Evolutionary conservation across 108 stramenopile species (phyloP), one percentile per base, ranked within the genome.

Genomic region (Parietichytrium sp.): DNA sequence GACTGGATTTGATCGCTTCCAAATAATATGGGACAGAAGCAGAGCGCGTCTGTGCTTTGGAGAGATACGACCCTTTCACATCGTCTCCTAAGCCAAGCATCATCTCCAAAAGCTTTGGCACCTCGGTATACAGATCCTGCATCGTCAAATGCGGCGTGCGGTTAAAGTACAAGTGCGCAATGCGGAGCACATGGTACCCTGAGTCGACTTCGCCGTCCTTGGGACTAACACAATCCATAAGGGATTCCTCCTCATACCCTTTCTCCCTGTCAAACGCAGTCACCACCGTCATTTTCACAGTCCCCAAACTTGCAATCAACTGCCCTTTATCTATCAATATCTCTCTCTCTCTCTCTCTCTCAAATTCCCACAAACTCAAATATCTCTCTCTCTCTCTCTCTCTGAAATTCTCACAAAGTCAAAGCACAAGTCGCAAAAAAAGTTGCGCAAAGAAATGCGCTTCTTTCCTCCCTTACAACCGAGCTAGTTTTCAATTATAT

Each of bases 111-210:
- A 72, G 61, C 61, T 0, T n/a, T 10, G 61, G 61, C 15, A 72
- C 3, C 6, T 72, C 61, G 23, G n/a, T 42, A 10, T 72, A 6
- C 10, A 45, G 45, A 25, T 72, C 61, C 20, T 72, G 36, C 23
- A 45, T 42, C 8, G 61, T 72, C 10, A 72, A 42, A 20, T 45
- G 45, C 42, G 33, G 23, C 13, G 61, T 72, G 20, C 61, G 61
- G 45, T 72, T 45, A 38, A 72, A 7, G 20, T 72, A 72, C 42
- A 72, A 20, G 42, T 72, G 61, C 61, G 61, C 61, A 25, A 72
- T 72, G 6, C 61, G 61, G 6, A 42, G 38, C 2, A 42, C 45
- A 42, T 72, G 61, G 6, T 42, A n/a, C n/a, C 61, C 18, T n/a
- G 61, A 72, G 0, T 1, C 38, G 33, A 45, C 25, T 25, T 33